phyloP scores from a whole-genome alignment of 2,329 filamentous ascomycete species.

The Trichoderma gracile region DNA sequence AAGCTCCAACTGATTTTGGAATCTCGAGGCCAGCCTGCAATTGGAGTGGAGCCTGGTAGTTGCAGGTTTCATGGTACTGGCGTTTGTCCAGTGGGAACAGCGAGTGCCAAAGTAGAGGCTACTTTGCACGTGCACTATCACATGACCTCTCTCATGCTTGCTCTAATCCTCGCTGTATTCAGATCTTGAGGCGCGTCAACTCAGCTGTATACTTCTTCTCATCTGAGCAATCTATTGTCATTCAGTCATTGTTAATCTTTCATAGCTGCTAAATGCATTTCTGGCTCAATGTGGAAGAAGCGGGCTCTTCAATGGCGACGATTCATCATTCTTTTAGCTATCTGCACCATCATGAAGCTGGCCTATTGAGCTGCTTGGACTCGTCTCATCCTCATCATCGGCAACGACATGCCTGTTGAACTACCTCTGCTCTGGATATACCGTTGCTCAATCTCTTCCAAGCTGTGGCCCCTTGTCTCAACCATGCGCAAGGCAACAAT shows the following conservation, averaged over 20 bases:
- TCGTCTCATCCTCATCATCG: slow-evolving; percentile 12
- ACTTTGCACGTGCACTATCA: neutral
- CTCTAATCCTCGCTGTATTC: too few relatives aligned
- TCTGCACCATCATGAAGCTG: neutral
- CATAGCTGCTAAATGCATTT: too few relatives aligned
- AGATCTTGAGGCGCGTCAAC: neutral
- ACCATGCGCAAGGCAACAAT: slow-evolving; percentile 44
- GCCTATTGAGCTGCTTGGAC: neutral
- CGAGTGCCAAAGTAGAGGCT: neutral
- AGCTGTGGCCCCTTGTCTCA: slow-evolving; percentile 45
- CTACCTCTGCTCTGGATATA: neutral
- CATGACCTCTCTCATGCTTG: neutral
- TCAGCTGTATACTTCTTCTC: neutral
- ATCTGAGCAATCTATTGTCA: neutral
- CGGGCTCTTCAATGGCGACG: too few relatives aligned
- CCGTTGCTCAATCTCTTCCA: slow-evolving; percentile 41
- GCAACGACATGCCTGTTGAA: neutral
- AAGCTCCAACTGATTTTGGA: slow-evolving; percentile 20
- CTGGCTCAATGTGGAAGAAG: too few relatives aligned
- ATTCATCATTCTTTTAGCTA: too few relatives aligned
- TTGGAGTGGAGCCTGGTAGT: slow-evolving; percentile 10
- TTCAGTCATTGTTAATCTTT: too few relatives aligned
- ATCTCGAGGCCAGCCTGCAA: neutral
- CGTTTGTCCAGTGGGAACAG: rapidly evolving
- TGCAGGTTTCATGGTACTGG: neutral